Percentiles rank a stretch among this genome's conserved stretches.
Conservation (phyloP, 768 basidiomycete species). For the Termitomyces sp. region DNA sequence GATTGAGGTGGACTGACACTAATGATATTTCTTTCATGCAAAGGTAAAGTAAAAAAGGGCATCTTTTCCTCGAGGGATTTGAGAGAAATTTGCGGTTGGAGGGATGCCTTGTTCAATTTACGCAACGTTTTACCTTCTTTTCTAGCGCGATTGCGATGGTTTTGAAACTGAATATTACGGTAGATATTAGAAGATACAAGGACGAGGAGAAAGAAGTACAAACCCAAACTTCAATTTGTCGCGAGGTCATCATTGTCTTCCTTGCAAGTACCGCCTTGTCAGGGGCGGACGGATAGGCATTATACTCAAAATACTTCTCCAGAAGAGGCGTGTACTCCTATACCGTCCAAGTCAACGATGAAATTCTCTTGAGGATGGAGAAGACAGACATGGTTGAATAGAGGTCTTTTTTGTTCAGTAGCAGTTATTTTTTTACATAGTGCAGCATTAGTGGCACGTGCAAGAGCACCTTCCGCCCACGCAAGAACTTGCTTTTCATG, state of each 20-base stretch:
- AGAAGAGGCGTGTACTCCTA: conserved; percentile 39
- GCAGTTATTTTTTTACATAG: too few species aligned
- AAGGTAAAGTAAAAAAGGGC: conserved; percentile 19
- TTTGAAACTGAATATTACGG: conserved; percentile 35
- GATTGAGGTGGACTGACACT: too few species aligned
- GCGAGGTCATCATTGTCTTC: conserved; percentile 34
- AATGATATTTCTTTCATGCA: conserved; percentile 1
- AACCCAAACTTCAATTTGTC: conserved; percentile 57
- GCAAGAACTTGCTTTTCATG: too few species aligned
- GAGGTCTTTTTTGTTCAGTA: too few species aligned
- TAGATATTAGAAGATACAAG: conserved; percentile 17
- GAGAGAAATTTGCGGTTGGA: conserved; percentile 14
- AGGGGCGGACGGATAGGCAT: conserved; percentile 37
- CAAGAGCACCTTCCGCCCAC: too few species aligned
- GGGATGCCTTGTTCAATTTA: conserved; percentile 15
- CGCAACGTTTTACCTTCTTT: conserved; percentile 20
- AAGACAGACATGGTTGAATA: background rate
- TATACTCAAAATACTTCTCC: conserved; percentile 41
- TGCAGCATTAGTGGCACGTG: too few species aligned
- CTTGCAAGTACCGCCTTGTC: conserved; percentile 35
- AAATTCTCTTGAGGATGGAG: too few species aligned
- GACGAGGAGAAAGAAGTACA: too few species aligned
- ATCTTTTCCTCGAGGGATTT: conserved; percentile 19
- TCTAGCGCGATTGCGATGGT: conserved; percentile 37
- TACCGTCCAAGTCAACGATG: conserved; percentile 14